phyloP scores from a whole-genome alignment of 208 protist genomes.

The Tritrichomonas musculus region DNA sequence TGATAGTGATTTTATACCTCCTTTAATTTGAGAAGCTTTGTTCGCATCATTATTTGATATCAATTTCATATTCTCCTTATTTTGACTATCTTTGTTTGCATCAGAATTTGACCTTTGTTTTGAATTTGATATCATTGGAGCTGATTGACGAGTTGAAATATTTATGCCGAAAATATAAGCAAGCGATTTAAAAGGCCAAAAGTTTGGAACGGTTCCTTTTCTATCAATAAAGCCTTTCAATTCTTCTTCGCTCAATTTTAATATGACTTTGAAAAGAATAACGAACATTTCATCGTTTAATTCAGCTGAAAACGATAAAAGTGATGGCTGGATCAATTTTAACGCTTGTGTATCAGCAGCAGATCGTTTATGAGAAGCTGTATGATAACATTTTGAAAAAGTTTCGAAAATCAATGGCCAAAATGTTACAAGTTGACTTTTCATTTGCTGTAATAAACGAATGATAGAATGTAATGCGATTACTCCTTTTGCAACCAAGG shows the following conservation, averaged over 20 bases:
- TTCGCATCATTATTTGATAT: too few species aligned
- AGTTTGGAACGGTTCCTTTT: conserved; percentile 2
- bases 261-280: background rate
- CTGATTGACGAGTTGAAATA: background rate
- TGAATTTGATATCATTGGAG: too few species aligned
- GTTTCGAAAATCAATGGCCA: conserved; percentile 18
- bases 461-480: background rate
- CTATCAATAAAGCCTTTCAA: background rate
- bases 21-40: too few species aligned
- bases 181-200: conserved; percentile 5
- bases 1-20: too few species aligned
- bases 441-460: background rate
- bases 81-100: too few species aligned
- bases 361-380: background rate
- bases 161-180: background rate
- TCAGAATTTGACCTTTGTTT: too few species aligned
- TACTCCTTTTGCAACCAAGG: background rate
- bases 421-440: background rate
- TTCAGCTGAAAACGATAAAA: background rate
- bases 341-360: background rate
- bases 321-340: background rate
- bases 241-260: background rate
- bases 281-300: background rate
- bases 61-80: too few species aligned
- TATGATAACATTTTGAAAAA: background rate